Evolutionary conservation across 768 basidiomycete species (phyloP).

Genomic region (Coprinopsis sp.): DNA sequence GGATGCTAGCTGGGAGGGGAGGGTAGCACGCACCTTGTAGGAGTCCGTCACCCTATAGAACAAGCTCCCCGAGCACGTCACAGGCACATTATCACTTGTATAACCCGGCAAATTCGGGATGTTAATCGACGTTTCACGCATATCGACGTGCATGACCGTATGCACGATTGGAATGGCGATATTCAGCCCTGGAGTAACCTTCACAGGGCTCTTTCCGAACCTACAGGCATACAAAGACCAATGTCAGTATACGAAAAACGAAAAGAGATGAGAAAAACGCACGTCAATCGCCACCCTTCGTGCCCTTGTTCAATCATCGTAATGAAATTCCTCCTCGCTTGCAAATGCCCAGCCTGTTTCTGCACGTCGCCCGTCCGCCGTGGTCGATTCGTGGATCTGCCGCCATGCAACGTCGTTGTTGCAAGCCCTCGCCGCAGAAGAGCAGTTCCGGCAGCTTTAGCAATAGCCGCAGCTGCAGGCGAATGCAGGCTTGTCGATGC

Average conservation of each 20-base stretch:
- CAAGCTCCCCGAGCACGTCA: slow-evolving; percentile 47
- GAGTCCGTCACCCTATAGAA: slow-evolving; percentile 50
- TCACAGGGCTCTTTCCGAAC: slow-evolving; percentile 41
- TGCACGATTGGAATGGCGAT: slow-evolving; percentile 43
- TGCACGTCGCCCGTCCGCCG: too few relatives aligned
- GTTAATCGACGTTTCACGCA: slow-evolving; percentile 44
- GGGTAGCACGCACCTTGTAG: slow-evolving; percentile 32
- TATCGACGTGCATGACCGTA: slow-evolving; percentile 39
- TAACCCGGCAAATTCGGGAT: slow-evolving; percentile 38
- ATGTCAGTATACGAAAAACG: not conserved
- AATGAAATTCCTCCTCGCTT: slow-evolving; percentile 29
- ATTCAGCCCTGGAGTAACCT: slow-evolving; percentile 42
- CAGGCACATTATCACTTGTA: slow-evolving; percentile 40
- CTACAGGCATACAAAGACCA: slow-evolving; percentile 15
- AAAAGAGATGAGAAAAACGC: slow-evolving; percentile 6
- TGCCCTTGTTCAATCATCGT: slow-evolving; percentile 49
- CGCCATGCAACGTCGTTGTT: not conserved
- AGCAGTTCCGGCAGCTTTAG: not conserved
- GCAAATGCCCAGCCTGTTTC: not conserved
- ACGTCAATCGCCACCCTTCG: slow-evolving; percentile 50
- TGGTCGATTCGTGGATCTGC: too few relatives aligned
- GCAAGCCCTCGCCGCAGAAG: not conserved
- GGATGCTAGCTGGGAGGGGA: not conserved
- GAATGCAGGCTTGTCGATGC: not conserved
- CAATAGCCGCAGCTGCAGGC: not conserved